A percentile compares a stretch with the other conserved stretches of the same genome.
These are phyloP conservation scores for Echium plantagineum DNA, from an alignment of 257 asterid species.

Conservation along the genomic window DNA sequence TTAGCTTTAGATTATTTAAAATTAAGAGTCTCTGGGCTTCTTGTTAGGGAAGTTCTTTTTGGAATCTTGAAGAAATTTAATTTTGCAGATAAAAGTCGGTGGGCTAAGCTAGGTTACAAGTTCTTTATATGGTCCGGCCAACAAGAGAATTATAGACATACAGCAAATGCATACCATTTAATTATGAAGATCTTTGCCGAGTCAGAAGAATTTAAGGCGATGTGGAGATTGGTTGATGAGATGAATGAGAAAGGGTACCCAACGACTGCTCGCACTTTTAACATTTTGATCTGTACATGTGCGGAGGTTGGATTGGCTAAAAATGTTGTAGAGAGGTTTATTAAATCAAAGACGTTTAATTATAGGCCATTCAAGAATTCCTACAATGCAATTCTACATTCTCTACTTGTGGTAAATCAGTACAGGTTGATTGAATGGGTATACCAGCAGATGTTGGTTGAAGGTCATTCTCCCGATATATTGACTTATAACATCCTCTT, in stretches of 20 bases:
- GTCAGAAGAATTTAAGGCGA: slow-evolving; percentile 73
- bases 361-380: slow-evolving; percentile 76
- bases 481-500: slow-evolving; percentile 74
- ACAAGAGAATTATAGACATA: slow-evolving; percentile 63
- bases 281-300: slow-evolving; percentile 74
- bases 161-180: slow-evolving; percentile 50
- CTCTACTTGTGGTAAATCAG: slow-evolving; percentile 49
- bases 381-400: slow-evolving; percentile 69
- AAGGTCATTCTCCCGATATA: slow-evolving; percentile 76
- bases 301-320: slow-evolving; percentile 87
- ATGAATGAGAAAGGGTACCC: slow-evolving; percentile 80
- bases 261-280: slow-evolving; percentile 80
- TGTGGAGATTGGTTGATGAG: slow-evolving; percentile 84
- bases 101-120: slow-evolving; percentile 85
- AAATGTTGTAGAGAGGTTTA: slow-evolving; percentile 77
- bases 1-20: slow-evolving; percentile 37
- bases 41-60: slow-evolving; percentile 75
- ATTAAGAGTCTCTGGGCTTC: slow-evolving; percentile 64
- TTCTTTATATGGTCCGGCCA: slow-evolving; percentile 86
- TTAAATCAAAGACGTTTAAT: slow-evolving; percentile 69
- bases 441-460: slow-evolving; percentile 60
- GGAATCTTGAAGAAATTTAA: slow-evolving; percentile 53
- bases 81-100: slow-evolving; percentile 42
- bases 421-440: slow-evolving; percentile 92
- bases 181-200: slow-evolving; percentile 75